Evolutionary conservation across 2,329 filamentous ascomycete species (phyloP), one percentile per base, ranked within the genome.

Genomic region (Phoma sp.): DNA sequence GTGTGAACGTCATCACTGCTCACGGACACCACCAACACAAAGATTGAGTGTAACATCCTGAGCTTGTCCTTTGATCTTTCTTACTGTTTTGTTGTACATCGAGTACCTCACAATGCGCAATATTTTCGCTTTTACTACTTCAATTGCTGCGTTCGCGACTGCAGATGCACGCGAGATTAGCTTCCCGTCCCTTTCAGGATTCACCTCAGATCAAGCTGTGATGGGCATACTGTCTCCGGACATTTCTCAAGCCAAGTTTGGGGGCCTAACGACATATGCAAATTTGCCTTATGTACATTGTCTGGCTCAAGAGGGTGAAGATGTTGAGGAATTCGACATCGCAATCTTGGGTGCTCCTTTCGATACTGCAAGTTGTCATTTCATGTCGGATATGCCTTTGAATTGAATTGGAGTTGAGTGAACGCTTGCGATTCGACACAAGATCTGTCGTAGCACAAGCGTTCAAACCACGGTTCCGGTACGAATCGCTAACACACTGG

Each of bases 261-360:
- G 69, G 22, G 80, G 80, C 2, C 55, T 82, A 46, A 77, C 68
- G 3, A 81, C 80, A 8, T 82, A 77, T 64, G 80, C 78, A 1
- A 81, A 80, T 62, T 44, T 81, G 15, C 79, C 78, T 0, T 80
- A 81, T 58, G 78, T 81, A 13, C 77, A 80, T 60, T 81, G 80
- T 61, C 62, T 82, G 13, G 68, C 70, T 22, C 69, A 60, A 13
- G 68, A 77, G 17, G 63, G 49, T 4, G 58, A 67, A 24, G 67
- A 76, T 6, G 65, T 78, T 5, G 77, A 78, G 36, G 68, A 66
- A 22, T 82, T 78, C 59, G 80, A 82, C 59, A 81, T 82, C 60
- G 80, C 78, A 3, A 75, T 82, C 33, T 43, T 82, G 2, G 80
- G 80, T 7, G 80, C 80, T 13, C 78, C 79, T 0, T 82, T 82